These are phyloP conservation scores for Trifolium dubium DNA, from an alignment of 306 rosid species.

Conservation along the genomic window DNA sequence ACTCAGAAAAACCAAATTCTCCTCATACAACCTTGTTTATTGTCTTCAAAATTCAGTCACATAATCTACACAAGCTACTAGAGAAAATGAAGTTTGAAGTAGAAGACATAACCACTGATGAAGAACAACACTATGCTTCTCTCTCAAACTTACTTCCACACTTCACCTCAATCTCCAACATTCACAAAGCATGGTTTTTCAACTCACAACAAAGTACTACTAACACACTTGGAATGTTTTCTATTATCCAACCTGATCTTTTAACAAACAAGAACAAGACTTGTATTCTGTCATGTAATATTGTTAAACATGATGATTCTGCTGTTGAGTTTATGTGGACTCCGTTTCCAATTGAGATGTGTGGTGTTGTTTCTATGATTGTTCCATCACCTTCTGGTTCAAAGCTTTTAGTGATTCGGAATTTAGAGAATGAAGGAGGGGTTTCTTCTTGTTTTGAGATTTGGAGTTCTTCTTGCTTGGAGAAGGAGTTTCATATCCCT, in stretches of 20 bases:
- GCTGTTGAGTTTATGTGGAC: constrained; percentile 69
- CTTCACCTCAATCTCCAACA: constrained; percentile 62
- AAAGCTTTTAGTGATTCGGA: constrained; percentile 68
- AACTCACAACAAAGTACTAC: constrained; percentile 44
- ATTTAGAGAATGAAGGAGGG: constrained; percentile 60
- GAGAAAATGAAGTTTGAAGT: neutral
- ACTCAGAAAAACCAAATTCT: neutral
- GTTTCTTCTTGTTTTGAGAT: constrained; percentile 65
- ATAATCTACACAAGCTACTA: neutral
- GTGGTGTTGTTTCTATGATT: constrained; percentile 61
- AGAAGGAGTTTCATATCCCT: constrained; percentile 75
- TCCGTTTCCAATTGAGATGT: constrained; percentile 79
- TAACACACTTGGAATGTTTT: constrained; percentile 58
- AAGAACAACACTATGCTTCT: constrained; percentile 35
- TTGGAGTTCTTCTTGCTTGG: constrained; percentile 72
- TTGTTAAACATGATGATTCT: constrained; percentile 49
- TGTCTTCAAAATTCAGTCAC: neutral
- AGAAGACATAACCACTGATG: neutral
- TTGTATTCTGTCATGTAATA: constrained; percentile 54
- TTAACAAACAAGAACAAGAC: constrained; percentile 70
- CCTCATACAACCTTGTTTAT: neutral
- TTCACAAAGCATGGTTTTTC: constrained; percentile 82
- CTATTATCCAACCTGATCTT: constrained; percentile 62
- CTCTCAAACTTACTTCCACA: constrained; percentile 73
- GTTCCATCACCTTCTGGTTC: constrained; percentile 84